phyloP scores from a whole-genome alignment of 768 basidiomycete species.

The Royoungia palumana region DNA sequence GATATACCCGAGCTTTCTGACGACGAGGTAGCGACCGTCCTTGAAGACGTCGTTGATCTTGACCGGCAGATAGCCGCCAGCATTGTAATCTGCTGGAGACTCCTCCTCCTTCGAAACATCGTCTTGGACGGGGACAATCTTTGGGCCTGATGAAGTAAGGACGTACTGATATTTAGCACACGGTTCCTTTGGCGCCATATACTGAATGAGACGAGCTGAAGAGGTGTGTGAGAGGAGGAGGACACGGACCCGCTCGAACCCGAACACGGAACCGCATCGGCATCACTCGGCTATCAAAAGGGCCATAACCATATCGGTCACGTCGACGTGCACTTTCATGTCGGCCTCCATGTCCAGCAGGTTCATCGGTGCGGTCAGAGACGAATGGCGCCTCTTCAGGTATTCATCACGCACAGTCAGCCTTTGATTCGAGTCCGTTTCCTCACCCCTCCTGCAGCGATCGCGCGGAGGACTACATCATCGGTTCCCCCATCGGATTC shows the following conservation, averaged over 20 bases:
- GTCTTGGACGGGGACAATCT: conserved; percentile 69
- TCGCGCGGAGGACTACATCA: conserved; percentile 63
- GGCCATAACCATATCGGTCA: neutral
- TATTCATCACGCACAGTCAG: conserved; percentile 28
- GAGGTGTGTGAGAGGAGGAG: neutral
- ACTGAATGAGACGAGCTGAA: conserved; percentile 10
- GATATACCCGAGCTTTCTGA: conserved; percentile 84
- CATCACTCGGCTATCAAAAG: neutral
- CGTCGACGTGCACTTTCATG: conserved; percentile 1
- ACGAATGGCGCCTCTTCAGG: conserved; percentile 84
- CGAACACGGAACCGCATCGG: conserved; percentile 16
- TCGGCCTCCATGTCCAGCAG: conserved; percentile 22
- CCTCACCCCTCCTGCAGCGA: conserved; percentile 44
- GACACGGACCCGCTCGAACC: neutral
- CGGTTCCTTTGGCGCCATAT: conserved; percentile 65
- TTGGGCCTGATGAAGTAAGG: conserved; percentile 60
- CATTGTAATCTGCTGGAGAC: conserved; percentile 78
- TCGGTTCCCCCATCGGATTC: conserved; percentile 80
- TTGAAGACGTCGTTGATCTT: conserved; percentile 84
- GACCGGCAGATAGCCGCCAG: conserved; percentile 77
- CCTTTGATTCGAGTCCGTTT: neutral
- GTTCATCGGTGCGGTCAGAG: conserved; percentile 80
- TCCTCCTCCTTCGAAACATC: conserved; percentile 72
- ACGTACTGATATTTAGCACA: conserved; percentile 77
- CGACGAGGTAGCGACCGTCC: conserved; percentile 76